Conservation (phyloP, 2,329 filamentous ascomycete species). For the Monosporascus sp. region DNA sequence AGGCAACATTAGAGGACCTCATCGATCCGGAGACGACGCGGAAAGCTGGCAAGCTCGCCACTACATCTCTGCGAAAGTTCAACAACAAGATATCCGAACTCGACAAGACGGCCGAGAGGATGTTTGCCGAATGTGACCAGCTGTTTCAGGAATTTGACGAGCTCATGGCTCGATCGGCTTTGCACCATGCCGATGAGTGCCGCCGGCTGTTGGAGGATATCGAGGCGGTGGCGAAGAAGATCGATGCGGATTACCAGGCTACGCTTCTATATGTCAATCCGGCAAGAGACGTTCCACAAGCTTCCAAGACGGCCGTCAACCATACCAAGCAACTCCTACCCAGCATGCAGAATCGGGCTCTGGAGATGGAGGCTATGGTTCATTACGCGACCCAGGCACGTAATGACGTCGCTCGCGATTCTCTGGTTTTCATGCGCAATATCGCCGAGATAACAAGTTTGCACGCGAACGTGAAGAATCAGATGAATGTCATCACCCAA, state of each 20-base stretch:
- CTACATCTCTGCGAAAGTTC: conserved; percentile 54
- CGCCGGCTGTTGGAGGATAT: conserved; percentile 74
- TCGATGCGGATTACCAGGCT: conserved; percentile 78
- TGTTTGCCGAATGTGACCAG: conserved; percentile 56
- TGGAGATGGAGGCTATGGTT: conserved; percentile 58
- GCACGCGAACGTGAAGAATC: conserved; percentile 65
- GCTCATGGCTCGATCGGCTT: conserved; percentile 46
- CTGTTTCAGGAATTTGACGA: conserved; percentile 60
- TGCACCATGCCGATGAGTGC: conserved; percentile 58
- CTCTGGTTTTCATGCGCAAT: conserved; percentile 70
- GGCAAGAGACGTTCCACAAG: conserved; percentile 53
- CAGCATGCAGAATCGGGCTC: conserved; percentile 47
- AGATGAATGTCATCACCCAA: conserved; percentile 65
- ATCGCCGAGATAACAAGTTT: conserved; percentile 76
- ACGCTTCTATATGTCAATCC: conserved; percentile 64
- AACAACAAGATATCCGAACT: conserved; percentile 54
- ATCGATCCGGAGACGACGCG: conserved; percentile 69
- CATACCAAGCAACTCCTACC: conserved; percentile 60
- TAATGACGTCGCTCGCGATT: conserved; percentile 60
- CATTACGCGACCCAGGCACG: conserved; percentile 58
- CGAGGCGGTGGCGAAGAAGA: conserved; percentile 77
- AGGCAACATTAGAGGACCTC: conserved; percentile 65
- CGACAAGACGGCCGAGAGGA: conserved; percentile 52
- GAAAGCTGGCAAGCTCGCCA: conserved; percentile 63
- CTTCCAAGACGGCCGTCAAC: conserved; percentile 57